A percentile compares a stretch with the other conserved stretches of the same genome.
phyloP scores from a whole-genome alignment of 371 early-diverging fungal species.

The Nematocida minor region DNA sequence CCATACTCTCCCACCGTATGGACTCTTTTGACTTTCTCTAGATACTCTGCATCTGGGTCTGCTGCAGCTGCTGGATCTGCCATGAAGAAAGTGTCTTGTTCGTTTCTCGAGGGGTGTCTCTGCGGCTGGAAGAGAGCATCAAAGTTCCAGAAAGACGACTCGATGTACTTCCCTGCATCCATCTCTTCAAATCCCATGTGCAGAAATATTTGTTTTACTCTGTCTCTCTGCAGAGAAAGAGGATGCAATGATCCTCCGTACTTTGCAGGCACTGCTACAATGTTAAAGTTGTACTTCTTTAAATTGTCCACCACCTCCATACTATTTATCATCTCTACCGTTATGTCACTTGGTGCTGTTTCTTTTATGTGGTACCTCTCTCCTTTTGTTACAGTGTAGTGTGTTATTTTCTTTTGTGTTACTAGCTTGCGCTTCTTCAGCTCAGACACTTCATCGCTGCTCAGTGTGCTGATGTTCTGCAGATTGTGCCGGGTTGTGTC shows the following conservation, averaged over 20 bases:
- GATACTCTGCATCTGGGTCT: constrained; percentile 75
- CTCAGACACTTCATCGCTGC: constrained; percentile 19
- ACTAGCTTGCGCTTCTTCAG: constrained; percentile 62
- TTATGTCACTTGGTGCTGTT: constrained; percentile 76
- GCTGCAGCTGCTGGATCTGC: constrained; percentile 67
- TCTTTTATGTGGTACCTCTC: constrained; percentile 77
- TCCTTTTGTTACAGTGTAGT: constrained; percentile 78
- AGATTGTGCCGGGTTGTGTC: constrained; percentile 1
- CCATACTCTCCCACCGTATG: constrained; percentile 92
- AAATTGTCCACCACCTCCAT: constrained; percentile 73
- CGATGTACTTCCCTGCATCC: constrained; percentile 93
- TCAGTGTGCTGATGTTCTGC: background rate
- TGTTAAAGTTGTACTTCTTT: constrained; percentile 96
- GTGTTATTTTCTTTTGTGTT: constrained; percentile 44
- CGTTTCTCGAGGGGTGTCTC: constrained; percentile 95
- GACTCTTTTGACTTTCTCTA: constrained; percentile 80
- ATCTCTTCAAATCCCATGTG: constrained; percentile 96
- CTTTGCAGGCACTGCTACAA: constrained; percentile 72
- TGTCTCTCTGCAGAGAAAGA: constrained; percentile 93
- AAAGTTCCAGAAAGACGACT: constrained; percentile 99
- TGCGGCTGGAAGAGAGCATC: constrained; percentile 99
- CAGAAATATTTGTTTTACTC: constrained; percentile 95
- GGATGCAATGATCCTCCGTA: constrained; percentile 89
- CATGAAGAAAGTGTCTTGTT: constrained; percentile 97
- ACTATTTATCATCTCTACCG: constrained; percentile 79